Evolutionary conservation across 176 grass and related monocot species (phyloP).

Genomic region (Oryza glumipatula): DNA sequence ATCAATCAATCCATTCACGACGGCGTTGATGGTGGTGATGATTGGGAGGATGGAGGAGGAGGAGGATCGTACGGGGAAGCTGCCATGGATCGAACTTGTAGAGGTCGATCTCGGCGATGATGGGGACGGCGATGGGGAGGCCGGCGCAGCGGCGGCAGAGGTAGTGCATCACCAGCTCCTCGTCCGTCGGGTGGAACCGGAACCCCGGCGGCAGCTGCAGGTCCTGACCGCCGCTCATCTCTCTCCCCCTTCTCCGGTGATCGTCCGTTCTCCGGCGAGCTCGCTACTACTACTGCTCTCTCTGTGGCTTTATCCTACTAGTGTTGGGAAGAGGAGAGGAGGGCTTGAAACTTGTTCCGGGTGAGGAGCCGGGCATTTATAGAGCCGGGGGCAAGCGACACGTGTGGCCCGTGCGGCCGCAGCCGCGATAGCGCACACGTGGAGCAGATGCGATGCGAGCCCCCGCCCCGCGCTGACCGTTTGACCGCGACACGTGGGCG

Average conservation of each 20-base stretch:
- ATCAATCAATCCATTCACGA: not conserved
- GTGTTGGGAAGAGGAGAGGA: slow-evolving; percentile 26
- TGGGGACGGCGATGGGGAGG: slow-evolving; percentile 75
- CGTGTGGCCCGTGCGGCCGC: slow-evolving; percentile 38
- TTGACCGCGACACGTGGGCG: slow-evolving; percentile 53
- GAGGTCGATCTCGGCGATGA: slow-evolving; percentile 93
- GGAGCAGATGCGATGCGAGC: slow-evolving; percentile 22
- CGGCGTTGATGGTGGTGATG: not conserved
- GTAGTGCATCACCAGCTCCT: slow-evolving; percentile 94
- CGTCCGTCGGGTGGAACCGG: slow-evolving; percentile 98
- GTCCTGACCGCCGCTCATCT: slow-evolving; percentile 44
- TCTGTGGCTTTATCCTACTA: not conserved
- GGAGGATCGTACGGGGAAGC: slow-evolving; percentile 56
- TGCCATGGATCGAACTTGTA: slow-evolving; percentile 97
- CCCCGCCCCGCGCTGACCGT: slow-evolving; percentile 29
- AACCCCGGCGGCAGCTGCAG: slow-evolving; percentile 89
- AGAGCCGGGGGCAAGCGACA: slow-evolving; percentile 41
- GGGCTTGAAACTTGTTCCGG: slow-evolving; percentile 68
- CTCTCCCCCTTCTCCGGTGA: not conserved
- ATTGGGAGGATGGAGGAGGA: not conserved
- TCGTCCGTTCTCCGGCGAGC: not conserved
- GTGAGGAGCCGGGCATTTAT: slow-evolving; percentile 65
- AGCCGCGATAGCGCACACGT: slow-evolving; percentile 34
- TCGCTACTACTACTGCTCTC: not conserved
- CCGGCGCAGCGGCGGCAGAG: slow-evolving; percentile 87